Evolutionary conservation across 805 yeast genomes (phyloP).

Genomic region (Metschnikowia similis): DNA sequence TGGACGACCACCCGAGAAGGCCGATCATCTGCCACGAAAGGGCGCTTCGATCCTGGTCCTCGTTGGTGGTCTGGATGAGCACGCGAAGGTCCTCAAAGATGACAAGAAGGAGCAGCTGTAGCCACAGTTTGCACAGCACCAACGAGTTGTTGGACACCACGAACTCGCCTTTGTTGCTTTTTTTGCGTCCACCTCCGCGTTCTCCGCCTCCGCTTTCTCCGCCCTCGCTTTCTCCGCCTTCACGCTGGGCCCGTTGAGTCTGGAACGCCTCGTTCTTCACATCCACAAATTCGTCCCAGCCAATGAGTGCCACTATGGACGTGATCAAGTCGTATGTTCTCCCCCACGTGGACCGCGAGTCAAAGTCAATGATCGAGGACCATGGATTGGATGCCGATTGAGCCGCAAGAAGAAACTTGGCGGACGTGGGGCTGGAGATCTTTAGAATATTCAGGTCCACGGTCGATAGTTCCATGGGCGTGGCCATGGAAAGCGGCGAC

Average conservation of each 20-base stretch:
- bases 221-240: background rate
- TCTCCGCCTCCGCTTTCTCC: background rate
- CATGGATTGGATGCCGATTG: conserved; percentile 27
- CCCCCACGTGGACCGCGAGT: conserved; percentile 38
- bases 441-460: conserved; percentile 29
- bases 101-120: conserved; percentile 67
- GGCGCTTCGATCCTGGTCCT: conserved; percentile 47
- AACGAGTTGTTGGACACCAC: conserved; percentile 23
- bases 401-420: conserved; percentile 26
- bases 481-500: conserved; percentile 31
- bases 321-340: conserved; percentile 63
- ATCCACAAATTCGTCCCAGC: conserved; percentile 77
- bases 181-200: background rate
- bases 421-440: conserved; percentile 25
- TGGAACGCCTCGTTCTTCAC: conserved; percentile 60
- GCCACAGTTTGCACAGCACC: conserved; percentile 65
- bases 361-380: conserved; percentile 30
- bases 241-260: background rate
- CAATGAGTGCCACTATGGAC: conserved; percentile 58
- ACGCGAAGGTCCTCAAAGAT: conserved; percentile 56
- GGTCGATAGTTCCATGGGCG: conserved; percentile 32
- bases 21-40: conserved; percentile 76
- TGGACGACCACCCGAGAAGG: conserved; percentile 33
- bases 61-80: conserved; percentile 24
- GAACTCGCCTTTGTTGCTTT: conserved; percentile 5